phyloP scores from a whole-genome alignment of 495 filamentous ascomycete genomes.

The Hypoxylon crocopeplum region DNA sequence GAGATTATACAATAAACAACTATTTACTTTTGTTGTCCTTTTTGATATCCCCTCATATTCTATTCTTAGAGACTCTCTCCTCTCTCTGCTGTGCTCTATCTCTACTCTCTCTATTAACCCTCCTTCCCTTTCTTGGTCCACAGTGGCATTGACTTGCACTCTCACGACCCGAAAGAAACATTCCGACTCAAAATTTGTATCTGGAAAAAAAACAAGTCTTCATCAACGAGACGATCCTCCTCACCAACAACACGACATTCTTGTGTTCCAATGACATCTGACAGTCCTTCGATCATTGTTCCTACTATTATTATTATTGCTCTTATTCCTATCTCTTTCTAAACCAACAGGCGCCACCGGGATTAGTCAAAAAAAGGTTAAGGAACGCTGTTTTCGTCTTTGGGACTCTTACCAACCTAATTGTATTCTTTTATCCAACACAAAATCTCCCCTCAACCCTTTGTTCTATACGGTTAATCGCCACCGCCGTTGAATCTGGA shows the following conservation, averaged over 20 bases:
- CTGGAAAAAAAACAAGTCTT: no score
- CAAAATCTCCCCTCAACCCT: constrained; percentile 40
- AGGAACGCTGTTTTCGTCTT: constrained; percentile 45
- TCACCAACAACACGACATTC: background rate
- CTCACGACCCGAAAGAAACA: constrained; percentile 45
- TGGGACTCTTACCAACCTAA: constrained; percentile 6
- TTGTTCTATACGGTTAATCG: constrained; percentile 43
- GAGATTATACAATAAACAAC: constrained; percentile 10
- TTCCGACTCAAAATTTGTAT: no score
- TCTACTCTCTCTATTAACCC: constrained; percentile 19
- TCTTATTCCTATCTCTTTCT: constrained; percentile 25
- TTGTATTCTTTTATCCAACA: constrained; percentile 18
- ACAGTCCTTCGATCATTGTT: constrained; percentile 32
- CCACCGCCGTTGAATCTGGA: constrained; percentile 41
- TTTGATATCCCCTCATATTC: background rate
- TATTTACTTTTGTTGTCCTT: constrained; percentile 8
- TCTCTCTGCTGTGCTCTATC: constrained; percentile 22
- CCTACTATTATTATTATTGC: constrained; percentile 7
- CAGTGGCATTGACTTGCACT: constrained; percentile 58
- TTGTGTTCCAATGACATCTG: constrained; percentile 28
- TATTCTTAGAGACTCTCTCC: constrained; percentile 19
- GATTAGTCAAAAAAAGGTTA: constrained; percentile 27
- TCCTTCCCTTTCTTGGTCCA: constrained; percentile 44
- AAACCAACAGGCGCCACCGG: constrained; percentile 11
- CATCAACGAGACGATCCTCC: constrained; percentile 22